Evolutionary conservation across 371 early-diverging fungal genomes (phyloP).

Genomic region (Mucor circinelloides): DNA sequence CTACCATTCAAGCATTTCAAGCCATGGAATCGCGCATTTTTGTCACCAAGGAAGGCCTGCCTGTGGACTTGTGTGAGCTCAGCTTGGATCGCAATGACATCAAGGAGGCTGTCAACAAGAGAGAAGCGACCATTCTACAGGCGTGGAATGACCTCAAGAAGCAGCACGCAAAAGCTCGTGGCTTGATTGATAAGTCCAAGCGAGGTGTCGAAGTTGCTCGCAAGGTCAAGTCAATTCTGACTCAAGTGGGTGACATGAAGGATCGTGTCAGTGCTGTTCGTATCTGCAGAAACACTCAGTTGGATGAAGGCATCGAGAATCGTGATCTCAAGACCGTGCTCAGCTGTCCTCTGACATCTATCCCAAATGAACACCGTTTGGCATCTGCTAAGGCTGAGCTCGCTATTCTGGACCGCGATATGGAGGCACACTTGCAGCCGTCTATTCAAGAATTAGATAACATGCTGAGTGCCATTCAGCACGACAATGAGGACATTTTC

Average conservation of each 20-base stretch:
- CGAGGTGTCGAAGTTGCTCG: constrained; percentile 44
- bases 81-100: constrained; percentile 27
- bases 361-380: constrained; percentile 49
- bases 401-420: constrained; percentile 43
- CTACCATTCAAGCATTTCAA: constrained; percentile 44
- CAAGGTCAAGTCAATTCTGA: constrained; percentile 48
- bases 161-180: constrained; percentile 27
- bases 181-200: constrained; percentile 30
- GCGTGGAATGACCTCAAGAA: constrained; percentile 41
- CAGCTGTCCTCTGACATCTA: constrained; percentile 37
- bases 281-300: constrained; percentile 19
- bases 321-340: constrained; percentile 29
- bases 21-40: constrained; percentile 39
- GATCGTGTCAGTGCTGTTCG: constrained; percentile 40
- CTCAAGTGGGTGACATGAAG: constrained; percentile 47
- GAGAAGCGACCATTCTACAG: constrained; percentile 33
- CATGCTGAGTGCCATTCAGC: constrained; percentile 29
- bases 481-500: constrained; percentile 31
- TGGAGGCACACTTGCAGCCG: constrained; percentile 40
- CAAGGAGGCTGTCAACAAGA: constrained; percentile 25
- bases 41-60: constrained; percentile 26
- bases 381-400: constrained; percentile 45
- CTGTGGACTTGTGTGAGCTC: constrained; percentile 27
- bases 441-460: constrained; percentile 42
- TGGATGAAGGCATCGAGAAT: constrained; percentile 18